Evolutionary conservation across 1,139 yeast species (phyloP).

Genomic region (Zygoascus meyerae): DNA sequence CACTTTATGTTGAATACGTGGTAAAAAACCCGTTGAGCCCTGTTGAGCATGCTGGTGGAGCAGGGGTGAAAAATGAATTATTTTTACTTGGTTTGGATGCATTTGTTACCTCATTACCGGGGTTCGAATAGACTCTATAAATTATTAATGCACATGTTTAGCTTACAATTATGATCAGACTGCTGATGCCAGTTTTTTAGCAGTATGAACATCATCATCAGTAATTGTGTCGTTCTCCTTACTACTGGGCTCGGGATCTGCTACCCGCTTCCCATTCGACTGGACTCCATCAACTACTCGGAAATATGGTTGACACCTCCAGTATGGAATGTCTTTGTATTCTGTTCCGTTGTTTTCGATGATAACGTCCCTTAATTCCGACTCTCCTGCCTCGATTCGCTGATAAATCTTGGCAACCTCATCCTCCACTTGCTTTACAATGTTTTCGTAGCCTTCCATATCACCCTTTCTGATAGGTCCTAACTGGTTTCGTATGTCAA

Average conservation of each 20-base stretch:
- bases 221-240: slow-evolving; percentile 6
- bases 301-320: slow-evolving; percentile 97
- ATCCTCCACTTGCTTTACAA: slow-evolving; percentile 62
- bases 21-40: slow-evolving; percentile 51
- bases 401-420: slow-evolving; percentile 53
- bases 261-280: slow-evolving; percentile 10
- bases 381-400: slow-evolving; percentile 34
- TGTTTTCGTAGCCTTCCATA: slow-evolving; percentile 55
- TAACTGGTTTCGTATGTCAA: slow-evolving; percentile 68
- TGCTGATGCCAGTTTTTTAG: slow-evolving; percentile 6
- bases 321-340: slow-evolving; percentile 81
- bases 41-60: slow-evolving; percentile 33
- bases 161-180: neutral
- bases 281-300: slow-evolving; percentile 36
- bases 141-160: neutral
- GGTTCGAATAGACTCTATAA: slow-evolving; percentile 22
- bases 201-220: slow-evolving; percentile 1
- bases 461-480: slow-evolving; percentile 49
- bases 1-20: slow-evolving; percentile 61
- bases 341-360: slow-evolving; percentile 63
- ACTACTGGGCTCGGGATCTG: slow-evolving; percentile 1
- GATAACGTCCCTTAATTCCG: slow-evolving; percentile 47
- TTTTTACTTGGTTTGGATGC: slow-evolving; percentile 38
- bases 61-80: slow-evolving; percentile 37
- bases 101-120: slow-evolving; percentile 34